phyloP scores from a whole-genome alignment of 169 alveolate species.

The Plasmodium falciparum region DNA sequence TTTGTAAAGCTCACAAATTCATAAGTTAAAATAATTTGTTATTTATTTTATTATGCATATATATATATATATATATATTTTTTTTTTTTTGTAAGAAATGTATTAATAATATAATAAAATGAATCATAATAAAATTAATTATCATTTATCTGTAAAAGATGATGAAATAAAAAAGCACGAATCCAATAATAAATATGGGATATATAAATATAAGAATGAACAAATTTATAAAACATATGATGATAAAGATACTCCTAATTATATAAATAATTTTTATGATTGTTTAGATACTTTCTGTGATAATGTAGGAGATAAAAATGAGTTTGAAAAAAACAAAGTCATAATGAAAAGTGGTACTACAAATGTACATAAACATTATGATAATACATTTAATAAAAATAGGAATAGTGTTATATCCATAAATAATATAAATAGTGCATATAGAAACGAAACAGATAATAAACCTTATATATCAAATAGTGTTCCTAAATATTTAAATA shows the following conservation, averaged over 20 bases:
- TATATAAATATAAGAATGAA: conserved; percentile 6
- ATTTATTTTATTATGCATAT: no score
- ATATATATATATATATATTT: neutral
- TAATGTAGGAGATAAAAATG: neutral
- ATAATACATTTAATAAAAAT: no score
- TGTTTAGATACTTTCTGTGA: conserved; percentile 1
- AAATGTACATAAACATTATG: no score
- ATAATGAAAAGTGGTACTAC: no score
- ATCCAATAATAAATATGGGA: neutral
- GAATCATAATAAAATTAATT: conserved; percentile 37
- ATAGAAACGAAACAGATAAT: neutral
- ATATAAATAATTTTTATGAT: conserved; percentile 20
- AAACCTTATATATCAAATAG: neutral
- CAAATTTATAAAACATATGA: conserved; percentile 19
- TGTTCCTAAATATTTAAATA: conserved; percentile 6
- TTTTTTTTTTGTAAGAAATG: conserved; percentile 15
- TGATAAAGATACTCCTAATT: conserved; percentile 22
- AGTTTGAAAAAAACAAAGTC: no score
- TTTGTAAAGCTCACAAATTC: no score
- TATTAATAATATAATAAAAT: conserved; percentile 29
- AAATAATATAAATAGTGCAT: neutral
- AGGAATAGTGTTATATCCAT: neutral
- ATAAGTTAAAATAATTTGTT: no score
- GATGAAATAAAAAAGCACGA: conserved; percentile 15
- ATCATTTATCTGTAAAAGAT: conserved; percentile 3